Evolutionary conservation across 2,329 filamentous ascomycete species (phyloP), one percentile per base, ranked within the genome.

Genomic region (Xylaria sp.): DNA sequence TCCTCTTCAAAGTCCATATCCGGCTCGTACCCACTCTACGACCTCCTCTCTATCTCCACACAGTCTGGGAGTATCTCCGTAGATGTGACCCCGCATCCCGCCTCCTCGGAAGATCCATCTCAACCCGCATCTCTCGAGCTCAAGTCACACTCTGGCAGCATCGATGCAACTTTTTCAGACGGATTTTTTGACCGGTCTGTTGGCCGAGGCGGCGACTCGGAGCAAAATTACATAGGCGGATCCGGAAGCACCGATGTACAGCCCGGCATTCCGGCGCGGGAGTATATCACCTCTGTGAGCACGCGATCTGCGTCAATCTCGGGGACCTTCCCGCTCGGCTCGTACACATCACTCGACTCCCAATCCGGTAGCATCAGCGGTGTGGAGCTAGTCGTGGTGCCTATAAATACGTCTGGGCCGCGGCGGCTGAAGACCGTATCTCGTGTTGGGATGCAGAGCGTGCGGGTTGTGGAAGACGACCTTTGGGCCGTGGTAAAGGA

Each of bases 11-110:
- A 58, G 1, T 30, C 52, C 28, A 50, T 64, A 28, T 58, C 61
- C 41, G 61, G 61, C 39, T 57, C 61, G 20, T 64, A 64, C n/a
- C 61, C 61, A 48, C 61, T 64, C 41, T 64, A 64, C 52, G 61
- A 64, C 30, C 61, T 64, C 28, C 53, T 64, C 53, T 64, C 61
- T 43, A 64, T 64, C 61, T 57, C 43, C 30, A 64, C 61, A 39
- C 10, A 64, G 23, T 64, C 61, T 12, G 61, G 61, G 9, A 64
- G 61, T 23, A 41, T 64, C 41, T 58, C 52, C 34, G 61, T 64
- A 30, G 39, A 13, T 12, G 61, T 64, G 32, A 50, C 61, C 12
- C 52, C 53, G 20, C 61, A 58, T 20, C 12, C 61, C 7, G 61
- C 61, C 30, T 48, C 52, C n/a, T n/a, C 18, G 1, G 61, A 58